These are phyloP conservation scores for Penicillium sp. DNA, from an alignment of 2,329 filamentous ascomycete species.

Conservation along the genomic window DNA sequence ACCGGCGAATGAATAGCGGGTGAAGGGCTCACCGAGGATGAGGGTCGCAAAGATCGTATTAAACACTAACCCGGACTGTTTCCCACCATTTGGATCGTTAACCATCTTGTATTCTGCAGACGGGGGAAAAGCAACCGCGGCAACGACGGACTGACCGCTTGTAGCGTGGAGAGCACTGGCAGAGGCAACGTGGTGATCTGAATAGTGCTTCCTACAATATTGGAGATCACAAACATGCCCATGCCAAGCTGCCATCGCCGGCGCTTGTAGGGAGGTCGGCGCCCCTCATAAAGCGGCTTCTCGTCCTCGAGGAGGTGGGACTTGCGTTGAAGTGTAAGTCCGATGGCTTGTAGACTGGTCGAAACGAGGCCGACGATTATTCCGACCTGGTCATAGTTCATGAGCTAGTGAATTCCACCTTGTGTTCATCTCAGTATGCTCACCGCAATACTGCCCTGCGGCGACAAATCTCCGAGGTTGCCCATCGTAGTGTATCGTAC, in stretches of 20 bases:
- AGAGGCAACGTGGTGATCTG: slow-evolving; percentile 96
- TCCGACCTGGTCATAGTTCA: slow-evolving; percentile 64
- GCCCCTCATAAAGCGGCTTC: slow-evolving; percentile 74
- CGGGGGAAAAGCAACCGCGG: not conserved
- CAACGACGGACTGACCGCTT: slow-evolving; percentile 62
- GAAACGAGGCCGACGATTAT: slow-evolving; percentile 91
- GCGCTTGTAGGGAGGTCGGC: slow-evolving; percentile 83
- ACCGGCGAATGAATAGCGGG: slow-evolving; percentile 85
- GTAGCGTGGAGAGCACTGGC: slow-evolving; percentile 90
- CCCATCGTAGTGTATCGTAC: slow-evolving; percentile 58
- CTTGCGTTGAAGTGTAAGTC: slow-evolving; percentile 93
- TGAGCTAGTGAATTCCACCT: slow-evolving; percentile 15
- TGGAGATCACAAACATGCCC: slow-evolving; percentile 94
- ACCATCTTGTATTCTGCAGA: slow-evolving; percentile 2
- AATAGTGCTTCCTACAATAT: slow-evolving; percentile 91
- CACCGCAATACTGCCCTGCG: slow-evolving; percentile 75
- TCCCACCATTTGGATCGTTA: slow-evolving; percentile 3
- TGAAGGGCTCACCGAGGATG: slow-evolving; percentile 91
- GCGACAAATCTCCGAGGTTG: slow-evolving; percentile 73
- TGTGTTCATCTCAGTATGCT: slow-evolving; percentile 31
- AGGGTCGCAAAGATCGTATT: slow-evolving; percentile 97
- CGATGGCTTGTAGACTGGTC: slow-evolving; percentile 91
- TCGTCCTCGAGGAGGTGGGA: slow-evolving; percentile 98
- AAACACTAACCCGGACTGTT: slow-evolving; percentile 84
- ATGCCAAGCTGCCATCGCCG: slow-evolving; percentile 93